A percentile compares a stretch with the other conserved stretches of the same genome.
phyloP scores from a whole-genome alignment of 2,329 filamentous ascomycete genomes.

The Fusarium kyushuense region DNA sequence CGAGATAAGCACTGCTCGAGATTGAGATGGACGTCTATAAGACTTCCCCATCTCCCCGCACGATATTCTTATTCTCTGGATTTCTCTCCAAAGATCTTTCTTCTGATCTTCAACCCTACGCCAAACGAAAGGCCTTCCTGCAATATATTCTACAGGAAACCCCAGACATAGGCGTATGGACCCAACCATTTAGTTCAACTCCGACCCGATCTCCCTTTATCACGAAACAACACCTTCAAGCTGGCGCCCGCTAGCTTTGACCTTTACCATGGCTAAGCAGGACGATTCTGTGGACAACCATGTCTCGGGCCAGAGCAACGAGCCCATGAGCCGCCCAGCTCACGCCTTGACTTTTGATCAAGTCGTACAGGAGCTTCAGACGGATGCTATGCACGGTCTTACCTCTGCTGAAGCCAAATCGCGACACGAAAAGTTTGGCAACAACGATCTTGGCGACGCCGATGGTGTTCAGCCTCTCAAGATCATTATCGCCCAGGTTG shows the following conservation, averaged over 20 bases:
- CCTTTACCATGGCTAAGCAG: slow-evolving; percentile 38
- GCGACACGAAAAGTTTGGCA: slow-evolving; percentile 66
- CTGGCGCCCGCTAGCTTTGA: slow-evolving; percentile 34
- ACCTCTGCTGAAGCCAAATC: slow-evolving; percentile 62
- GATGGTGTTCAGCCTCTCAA: slow-evolving; percentile 66
- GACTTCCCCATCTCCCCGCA: slow-evolving; percentile 39
- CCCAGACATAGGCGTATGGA: slow-evolving; percentile 39
- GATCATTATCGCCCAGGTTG: slow-evolving; percentile 72
- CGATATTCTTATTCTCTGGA: slow-evolving; percentile 18
- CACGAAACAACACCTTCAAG: slow-evolving; percentile 19
- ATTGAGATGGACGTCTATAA: slow-evolving; percentile 41
- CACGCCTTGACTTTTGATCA: slow-evolving; percentile 64
- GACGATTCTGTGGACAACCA: slow-evolving; percentile 41
- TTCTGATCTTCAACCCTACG: slow-evolving; percentile 33
- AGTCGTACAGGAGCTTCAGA: slow-evolving; percentile 65
- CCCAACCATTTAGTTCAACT: slow-evolving; percentile 9
- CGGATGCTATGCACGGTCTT: slow-evolving; percentile 66
- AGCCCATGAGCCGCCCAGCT: slow-evolving; percentile 65
- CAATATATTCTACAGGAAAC: slow-evolving; percentile 31
- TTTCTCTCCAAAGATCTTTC: slow-evolving; percentile 32
- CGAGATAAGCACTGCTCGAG: slow-evolving; percentile 37
- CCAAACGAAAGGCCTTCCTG: slow-evolving; percentile 43
- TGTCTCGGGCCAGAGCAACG: slow-evolving; percentile 53
- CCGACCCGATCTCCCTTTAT: slow-evolving; percentile 17
- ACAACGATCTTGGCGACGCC: slow-evolving; percentile 65